phyloP scores from a whole-genome alignment of 2,329 filamentous ascomycete species.

The Emericellopsis atlantica region DNA sequence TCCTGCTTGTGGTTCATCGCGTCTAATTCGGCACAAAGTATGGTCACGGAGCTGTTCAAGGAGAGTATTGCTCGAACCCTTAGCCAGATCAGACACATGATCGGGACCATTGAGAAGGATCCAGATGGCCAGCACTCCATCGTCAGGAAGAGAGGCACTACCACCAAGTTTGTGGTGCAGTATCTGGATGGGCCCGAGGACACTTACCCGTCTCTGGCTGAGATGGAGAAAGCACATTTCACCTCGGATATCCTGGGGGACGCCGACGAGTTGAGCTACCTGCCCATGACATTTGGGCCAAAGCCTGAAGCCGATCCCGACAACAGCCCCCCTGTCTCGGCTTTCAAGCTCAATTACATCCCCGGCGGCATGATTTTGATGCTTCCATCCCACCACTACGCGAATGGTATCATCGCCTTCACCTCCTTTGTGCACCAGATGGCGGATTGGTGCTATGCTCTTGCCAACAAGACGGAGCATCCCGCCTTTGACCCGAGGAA shows the following conservation, averaged over 20 bases:
- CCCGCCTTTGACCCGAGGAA: constrained; percentile 20
- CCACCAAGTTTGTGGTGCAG: constrained; percentile 20
- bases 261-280: constrained; percentile 16
- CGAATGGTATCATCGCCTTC: constrained; percentile 25
- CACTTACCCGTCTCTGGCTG: constrained; percentile 20
- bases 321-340: constrained; percentile 17
- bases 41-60: constrained; percentile 13
- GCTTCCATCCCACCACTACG: constrained; percentile 26
- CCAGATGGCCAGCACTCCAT: constrained; percentile 20
- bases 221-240: constrained; percentile 23
- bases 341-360: constrained; percentile 26
- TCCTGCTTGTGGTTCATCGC: background rate
- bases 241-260: constrained; percentile 17
- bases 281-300: constrained; percentile 22
- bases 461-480: constrained; percentile 13
- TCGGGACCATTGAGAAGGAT: constrained; percentile 25
- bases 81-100: constrained; percentile 21
- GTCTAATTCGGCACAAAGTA: background rate
- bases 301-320: constrained; percentile 22
- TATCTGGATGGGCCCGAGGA: constrained; percentile 20
- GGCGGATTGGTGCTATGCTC: constrained; percentile 26
- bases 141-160: constrained; percentile 18
- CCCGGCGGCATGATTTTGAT: constrained; percentile 25
- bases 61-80: constrained; percentile 22
- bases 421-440: constrained; percentile 20